phyloP scores from a whole-genome alignment of 208 protist species.

The Leishmania arabica region DNA sequence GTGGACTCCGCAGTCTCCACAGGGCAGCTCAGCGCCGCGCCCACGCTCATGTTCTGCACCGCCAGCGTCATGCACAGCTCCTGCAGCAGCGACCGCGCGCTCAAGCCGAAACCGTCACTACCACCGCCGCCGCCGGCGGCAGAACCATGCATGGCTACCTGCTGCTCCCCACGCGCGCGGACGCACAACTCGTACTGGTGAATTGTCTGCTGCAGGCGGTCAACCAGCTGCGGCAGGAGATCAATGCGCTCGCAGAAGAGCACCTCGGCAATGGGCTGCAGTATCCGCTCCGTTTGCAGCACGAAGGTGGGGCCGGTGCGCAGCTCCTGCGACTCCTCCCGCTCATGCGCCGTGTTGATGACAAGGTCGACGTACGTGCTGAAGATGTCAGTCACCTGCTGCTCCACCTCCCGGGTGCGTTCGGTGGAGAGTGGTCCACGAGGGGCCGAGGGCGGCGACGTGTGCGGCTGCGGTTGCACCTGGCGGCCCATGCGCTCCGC shows the following conservation, averaged over 20 bases:
- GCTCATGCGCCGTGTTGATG: conserved; percentile 67
- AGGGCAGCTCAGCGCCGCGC: conserved; percentile 1
- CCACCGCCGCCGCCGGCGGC: neutral
- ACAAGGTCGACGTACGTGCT: conserved; percentile 71
- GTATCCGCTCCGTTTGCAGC: conserved; percentile 78
- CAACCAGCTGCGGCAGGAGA: conserved; percentile 51
- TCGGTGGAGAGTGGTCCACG: conserved; percentile 32
- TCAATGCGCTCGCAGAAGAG: conserved; percentile 75
- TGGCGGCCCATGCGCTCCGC: neutral
- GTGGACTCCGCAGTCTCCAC: conserved; percentile 11
- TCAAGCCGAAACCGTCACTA: conserved; percentile 3
- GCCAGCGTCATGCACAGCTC: conserved; percentile 52
- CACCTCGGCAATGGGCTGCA: conserved; percentile 80
- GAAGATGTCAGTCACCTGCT: conserved; percentile 42
- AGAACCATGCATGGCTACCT: conserved; percentile 4
- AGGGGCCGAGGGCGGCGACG: conserved; percentile 4
- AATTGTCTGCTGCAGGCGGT: conserved; percentile 50
- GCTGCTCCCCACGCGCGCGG: conserved; percentile 39
- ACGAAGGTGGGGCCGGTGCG: conserved; percentile 60
- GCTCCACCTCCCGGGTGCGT: conserved; percentile 26
- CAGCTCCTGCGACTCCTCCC: conserved; percentile 75
- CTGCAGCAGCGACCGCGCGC: conserved; percentile 19
- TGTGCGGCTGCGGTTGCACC: neutral
- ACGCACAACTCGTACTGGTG: conserved; percentile 71
- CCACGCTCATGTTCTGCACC: conserved; percentile 41